These are phyloP conservation scores for Phytophthora fragariaefolia DNA, from an alignment of 352 stramenopile genomes.

Conservation along the genomic window DNA sequence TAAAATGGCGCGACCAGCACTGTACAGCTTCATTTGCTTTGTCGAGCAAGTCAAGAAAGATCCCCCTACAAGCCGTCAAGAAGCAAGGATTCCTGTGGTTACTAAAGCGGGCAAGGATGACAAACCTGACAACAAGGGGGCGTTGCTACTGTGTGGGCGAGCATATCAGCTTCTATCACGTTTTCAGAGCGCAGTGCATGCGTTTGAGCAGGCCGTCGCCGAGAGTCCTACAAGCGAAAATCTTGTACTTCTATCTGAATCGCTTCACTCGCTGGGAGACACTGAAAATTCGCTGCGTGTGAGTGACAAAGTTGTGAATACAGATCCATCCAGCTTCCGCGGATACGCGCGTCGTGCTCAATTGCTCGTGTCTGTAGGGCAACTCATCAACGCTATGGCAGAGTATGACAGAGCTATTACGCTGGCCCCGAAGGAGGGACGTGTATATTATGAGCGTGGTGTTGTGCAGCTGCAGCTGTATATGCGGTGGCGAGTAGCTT, in stretches of 20 bases:
- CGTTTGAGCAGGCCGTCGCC: slow-evolving; percentile 67
- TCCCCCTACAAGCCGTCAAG: not conserved
- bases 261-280: slow-evolving; percentile 79
- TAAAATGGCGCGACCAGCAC: slow-evolving; percentile 55
- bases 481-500: slow-evolving; percentile 62
- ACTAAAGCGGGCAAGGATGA: not conserved
- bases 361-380: slow-evolving; percentile 56
- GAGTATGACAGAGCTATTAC: slow-evolving; percentile 75
- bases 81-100: not conserved
- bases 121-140: slow-evolving; percentile 44
- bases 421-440: slow-evolving; percentile 63
- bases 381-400: slow-evolving; percentile 51
- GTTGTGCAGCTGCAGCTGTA: slow-evolving; percentile 80
- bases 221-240: slow-evolving; percentile 75
- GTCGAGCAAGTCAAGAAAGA: slow-evolving; percentile 51
- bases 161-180: slow-evolving; percentile 78
- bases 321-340: slow-evolving; percentile 63
- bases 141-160: slow-evolving; percentile 60
- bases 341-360: slow-evolving; percentile 75
- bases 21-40: slow-evolving; percentile 82
- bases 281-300: slow-evolving; percentile 80
- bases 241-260: slow-evolving; percentile 80
- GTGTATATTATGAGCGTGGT: slow-evolving; percentile 76
- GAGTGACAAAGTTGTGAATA: slow-evolving; percentile 72
- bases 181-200: slow-evolving; percentile 65